Evolutionary conservation across 2,329 filamentous ascomycete genomes (phyloP), one percentile per base, ranked within the genome.

Genomic region (Zasmidium angulare): DNA sequence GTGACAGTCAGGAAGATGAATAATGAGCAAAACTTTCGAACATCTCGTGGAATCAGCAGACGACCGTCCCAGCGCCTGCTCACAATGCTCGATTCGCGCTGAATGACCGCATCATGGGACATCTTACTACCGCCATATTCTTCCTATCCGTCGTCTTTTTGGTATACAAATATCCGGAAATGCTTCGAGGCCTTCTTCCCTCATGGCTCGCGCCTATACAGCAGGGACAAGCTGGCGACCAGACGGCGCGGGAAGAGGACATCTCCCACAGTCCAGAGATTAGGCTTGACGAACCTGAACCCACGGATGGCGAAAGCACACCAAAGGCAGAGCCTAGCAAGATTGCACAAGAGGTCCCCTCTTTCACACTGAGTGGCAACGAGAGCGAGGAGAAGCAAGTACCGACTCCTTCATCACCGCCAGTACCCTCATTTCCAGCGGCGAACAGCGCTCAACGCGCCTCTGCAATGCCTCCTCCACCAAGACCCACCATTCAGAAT

Each of bases 361-460:
- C 63, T 12, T 66, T 72, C 56, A 62, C 65, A 23, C 50, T 71
- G 40, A 65, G 58, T n/a, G 71, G 72, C 23, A 63, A 69, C 40
- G 67, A 75, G 71, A 20, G 43, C 31, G 20, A 51, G 46, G 47
- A 53, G 22, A n/a, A 31, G 20, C 40, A 54, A 20, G 14, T 17
- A 26, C 10, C 31, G 46, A 40, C 20, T 22, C 12, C 40, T n/a
- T 2, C 26, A 58, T 31, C 52, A 29, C 58, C 56, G 22, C 19
- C 73, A 10, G 75, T 73, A 3, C 76, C 78, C 21, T 76, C 72
- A 0, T 80, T 80, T 54, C 78, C 78, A 26, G 77, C 78, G 1
- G 60, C 76, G 31, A 79, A 80, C 65, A 80, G 78, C 9, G 78
- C 76, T 9, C 78, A 80, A 61, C 70, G 78, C 61, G 74, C 77